Evolutionary conservation across 305 asterid species (phyloP).

Genomic region (Rubia tinctorum): DNA sequence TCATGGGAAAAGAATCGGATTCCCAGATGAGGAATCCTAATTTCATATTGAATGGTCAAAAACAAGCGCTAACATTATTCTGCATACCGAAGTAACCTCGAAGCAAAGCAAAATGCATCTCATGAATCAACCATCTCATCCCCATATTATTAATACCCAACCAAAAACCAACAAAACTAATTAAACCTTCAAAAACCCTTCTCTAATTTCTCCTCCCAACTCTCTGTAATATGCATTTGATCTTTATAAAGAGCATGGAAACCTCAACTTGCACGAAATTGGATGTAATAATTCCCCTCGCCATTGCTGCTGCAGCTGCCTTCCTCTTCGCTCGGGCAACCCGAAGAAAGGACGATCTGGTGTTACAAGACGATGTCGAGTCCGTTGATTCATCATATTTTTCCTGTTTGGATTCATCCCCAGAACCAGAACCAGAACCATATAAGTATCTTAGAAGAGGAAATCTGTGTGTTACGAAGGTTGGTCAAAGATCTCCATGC

Average conservation of each 20-base stretch:
- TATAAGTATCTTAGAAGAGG: too few species aligned
- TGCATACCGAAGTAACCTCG: slow-evolving; percentile 25
- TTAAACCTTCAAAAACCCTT: not conserved
- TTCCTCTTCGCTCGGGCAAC: slow-evolving; percentile 39
- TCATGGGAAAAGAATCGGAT: not conserved
- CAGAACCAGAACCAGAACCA: too few species aligned
- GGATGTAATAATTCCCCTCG: slow-evolving; percentile 51
- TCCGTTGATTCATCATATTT: slow-evolving; percentile 25
- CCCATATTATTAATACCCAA: not conserved
- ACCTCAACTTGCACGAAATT: slow-evolving; percentile 40
- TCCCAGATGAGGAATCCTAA: not conserved
- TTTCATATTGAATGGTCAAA: slow-evolving; percentile 33
- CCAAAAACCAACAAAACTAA: not conserved
- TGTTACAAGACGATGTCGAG: slow-evolving; percentile 22
- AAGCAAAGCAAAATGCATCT: slow-evolving; percentile 8
- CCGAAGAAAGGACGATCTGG: slow-evolving; percentile 18
- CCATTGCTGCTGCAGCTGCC: slow-evolving; percentile 56
- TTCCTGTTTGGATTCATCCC: slow-evolving; percentile 15
- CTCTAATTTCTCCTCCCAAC: not conserved
- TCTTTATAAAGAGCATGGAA: slow-evolving; percentile 32
- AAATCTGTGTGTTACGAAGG: slow-evolving; percentile 26
- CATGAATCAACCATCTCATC: not conserved
- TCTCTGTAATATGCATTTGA: not conserved
- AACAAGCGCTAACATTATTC: slow-evolving; percentile 24
- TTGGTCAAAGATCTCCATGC: slow-evolving; percentile 31